These are phyloP conservation scores for Clonostachys sp. DNA, from an alignment of 2,329 filamentous ascomycete genomes.

Conservation along the genomic window DNA sequence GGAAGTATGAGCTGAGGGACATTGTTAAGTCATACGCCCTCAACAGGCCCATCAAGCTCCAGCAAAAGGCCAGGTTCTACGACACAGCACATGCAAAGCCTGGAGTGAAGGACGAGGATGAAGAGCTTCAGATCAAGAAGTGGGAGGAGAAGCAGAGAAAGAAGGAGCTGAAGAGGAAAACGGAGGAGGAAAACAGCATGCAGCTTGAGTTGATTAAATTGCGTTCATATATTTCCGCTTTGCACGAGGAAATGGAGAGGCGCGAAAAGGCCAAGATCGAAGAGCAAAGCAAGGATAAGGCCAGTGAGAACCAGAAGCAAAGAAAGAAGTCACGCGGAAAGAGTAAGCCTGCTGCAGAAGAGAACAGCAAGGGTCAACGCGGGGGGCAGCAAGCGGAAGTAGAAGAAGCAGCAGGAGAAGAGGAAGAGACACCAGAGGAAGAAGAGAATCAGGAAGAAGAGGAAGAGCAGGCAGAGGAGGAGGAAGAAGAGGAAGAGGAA, in stretches of 20 bases:
- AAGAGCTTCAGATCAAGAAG: conserved; percentile 19
- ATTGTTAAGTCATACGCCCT: conserved; percentile 44
- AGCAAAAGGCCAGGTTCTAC: conserved; percentile 53
- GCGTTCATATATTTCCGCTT: conserved; percentile 10
- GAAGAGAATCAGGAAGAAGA: conserved; percentile 1
- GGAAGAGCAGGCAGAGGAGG: neutral
- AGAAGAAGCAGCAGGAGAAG: too few species aligned
- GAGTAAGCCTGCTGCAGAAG: too few species aligned
- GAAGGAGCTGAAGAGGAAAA: conserved; percentile 11
- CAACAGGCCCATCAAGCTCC: conserved; percentile 56
- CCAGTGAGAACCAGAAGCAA: too few species aligned
- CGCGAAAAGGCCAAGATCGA: too few species aligned
- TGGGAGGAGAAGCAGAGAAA: conserved; percentile 15
- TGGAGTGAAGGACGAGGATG: conserved; percentile 44
- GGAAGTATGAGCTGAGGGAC: conserved; percentile 48
- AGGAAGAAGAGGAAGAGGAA: conserved; percentile 5
- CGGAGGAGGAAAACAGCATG: conserved; percentile 6
- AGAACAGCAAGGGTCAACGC: too few species aligned
- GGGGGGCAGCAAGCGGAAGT: too few species aligned
- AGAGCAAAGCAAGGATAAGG: too few species aligned
- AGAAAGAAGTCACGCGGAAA: too few species aligned
- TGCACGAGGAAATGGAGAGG: too few species aligned
- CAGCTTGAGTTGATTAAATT: conserved; percentile 14
- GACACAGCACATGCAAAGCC: conserved; percentile 60
- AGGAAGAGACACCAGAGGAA: neutral